Base-by-base conservation (phyloP, 805 yeast species). In the Spathaspora passalidarum region DNA sequence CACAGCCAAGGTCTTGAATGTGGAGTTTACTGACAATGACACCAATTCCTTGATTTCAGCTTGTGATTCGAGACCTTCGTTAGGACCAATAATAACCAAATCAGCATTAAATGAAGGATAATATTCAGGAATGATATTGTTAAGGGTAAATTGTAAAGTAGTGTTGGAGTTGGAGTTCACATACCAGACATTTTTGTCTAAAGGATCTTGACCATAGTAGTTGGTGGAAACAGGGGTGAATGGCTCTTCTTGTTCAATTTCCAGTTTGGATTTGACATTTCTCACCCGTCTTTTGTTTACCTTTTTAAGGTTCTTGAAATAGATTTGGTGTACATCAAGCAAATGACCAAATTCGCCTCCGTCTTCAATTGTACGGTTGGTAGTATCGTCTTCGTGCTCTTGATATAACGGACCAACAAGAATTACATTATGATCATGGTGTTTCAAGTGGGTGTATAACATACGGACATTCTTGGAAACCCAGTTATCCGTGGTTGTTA, bases 341-440 rank as follows among this genome's bases (percentile, higher is more conserved):
- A 68, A 53, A 44, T 69, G 72, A 36, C 63, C 62, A 43, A 60
- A 67, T 35, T 64, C 70, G 8, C 74, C 74, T 13, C 68, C 70
- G 45, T 60, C 58, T 26, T 18, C 18, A 4, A 48, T 46, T 5
- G 32, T 42, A 9, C 19, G 14, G 21, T 35, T 14, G 21, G 26
- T 13, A 14, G 25, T 5, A n/a, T 14, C 14, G n/a, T 43, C 38
- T 17, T 26, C n/a, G 35, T 40, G 13, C 46, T n/a, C 23, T 25
- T 59, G 49, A 47, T 64, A 56, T 34, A 65, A 57, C 0, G 72
- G 67, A 5, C 63, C 73, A 23, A 67, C 59, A 32, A 65, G 54
- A 14, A 55, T 48, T 25, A 68, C 73, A 4, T 53, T 55, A 46
- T 69, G 74, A 36, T 63, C 62, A 2, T 57, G 61, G 40, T 55